Evolutionary conservation across 805 yeast species (phyloP).

Genomic region (Ogataea glucozyma): DNA sequence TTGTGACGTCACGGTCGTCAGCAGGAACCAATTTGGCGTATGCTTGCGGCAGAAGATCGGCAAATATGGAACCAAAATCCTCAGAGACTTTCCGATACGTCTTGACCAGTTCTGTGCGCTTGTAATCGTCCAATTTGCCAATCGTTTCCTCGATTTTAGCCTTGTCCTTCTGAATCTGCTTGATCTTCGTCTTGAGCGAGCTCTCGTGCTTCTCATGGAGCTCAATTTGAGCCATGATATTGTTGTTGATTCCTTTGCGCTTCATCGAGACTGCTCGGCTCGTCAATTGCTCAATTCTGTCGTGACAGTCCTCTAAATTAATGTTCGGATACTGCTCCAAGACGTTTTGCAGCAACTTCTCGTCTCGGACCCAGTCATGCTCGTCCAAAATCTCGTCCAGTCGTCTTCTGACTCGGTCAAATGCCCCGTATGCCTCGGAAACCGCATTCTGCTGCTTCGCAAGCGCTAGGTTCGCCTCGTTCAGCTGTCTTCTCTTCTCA

Average conservation of each 20-base stretch:
- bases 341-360: conserved; percentile 53
- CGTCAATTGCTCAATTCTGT: conserved; percentile 54
- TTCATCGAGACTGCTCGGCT: conserved; percentile 68
- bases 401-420: conserved; percentile 33
- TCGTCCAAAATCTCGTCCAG: conserved; percentile 51
- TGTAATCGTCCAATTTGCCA: conserved; percentile 77
- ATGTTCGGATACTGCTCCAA: conserved; percentile 63
- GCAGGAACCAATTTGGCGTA: conserved; percentile 85
- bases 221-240: conserved; percentile 89
- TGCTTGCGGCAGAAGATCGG: conserved; percentile 84
- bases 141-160: conserved; percentile 87
- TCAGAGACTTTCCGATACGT: conserved; percentile 85
- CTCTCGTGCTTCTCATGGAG: conserved; percentile 86
- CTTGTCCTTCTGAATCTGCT: conserved; percentile 86
- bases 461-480: conserved; percentile 50
- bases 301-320: conserved; percentile 62
- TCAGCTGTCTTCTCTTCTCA: conserved; percentile 43
- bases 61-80: conserved; percentile 89
- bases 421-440: conserved; percentile 36
- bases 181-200: conserved; percentile 74
- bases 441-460: conserved; percentile 56
- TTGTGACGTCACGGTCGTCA: conserved; percentile 78
- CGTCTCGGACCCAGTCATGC: conserved; percentile 74
- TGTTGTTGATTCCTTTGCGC: conserved; percentile 72
- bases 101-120: conserved; percentile 74